Percentiles rank a stretch among this genome's conserved stretches.
Evolutionary conservation across 148 eudicot genomes (phyloP).

Genomic region (Oxyria digyna): DNA sequence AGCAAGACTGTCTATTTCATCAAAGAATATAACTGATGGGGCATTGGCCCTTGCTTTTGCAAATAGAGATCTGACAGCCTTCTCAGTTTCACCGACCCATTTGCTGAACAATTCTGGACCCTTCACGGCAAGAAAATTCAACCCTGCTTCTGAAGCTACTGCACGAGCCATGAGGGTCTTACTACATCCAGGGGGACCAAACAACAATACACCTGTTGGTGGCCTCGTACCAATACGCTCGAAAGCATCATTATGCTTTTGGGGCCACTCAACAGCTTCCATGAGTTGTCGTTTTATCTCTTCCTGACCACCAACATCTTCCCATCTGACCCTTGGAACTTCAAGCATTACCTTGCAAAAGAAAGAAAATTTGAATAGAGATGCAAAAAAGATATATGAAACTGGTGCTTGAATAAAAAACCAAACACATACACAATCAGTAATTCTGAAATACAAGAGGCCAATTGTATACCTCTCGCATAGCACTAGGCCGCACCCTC

Average conservation of each 20-base stretch:
- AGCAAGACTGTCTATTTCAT: constrained; percentile 96
- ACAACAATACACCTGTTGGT: constrained; percentile 81
- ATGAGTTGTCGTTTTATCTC: constrained; percentile 81
- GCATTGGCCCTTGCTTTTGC: constrained; percentile 94
- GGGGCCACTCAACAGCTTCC: constrained; percentile 98
- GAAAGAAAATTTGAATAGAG: constrained; percentile 4
- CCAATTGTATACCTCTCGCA: constrained; percentile 77
- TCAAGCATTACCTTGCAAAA: constrained; percentile 62
- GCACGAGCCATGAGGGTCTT: constrained; percentile 98
- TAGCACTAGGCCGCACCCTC: constrained; percentile 87
- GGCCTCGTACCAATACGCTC: constrained; percentile 75
- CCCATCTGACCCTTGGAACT: constrained; percentile 87
- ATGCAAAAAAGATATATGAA: not conserved
- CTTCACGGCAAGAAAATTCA: constrained; percentile 90
- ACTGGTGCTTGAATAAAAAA: not conserved
- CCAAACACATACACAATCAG: not conserved
- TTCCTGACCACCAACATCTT: constrained; percentile 90
- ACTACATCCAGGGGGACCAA: constrained; percentile 99
- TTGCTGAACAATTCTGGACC: constrained; percentile 97
- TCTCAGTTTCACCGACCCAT: constrained; percentile 99
- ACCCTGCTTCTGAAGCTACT: constrained; percentile 88
- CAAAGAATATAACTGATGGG: constrained; percentile 89
- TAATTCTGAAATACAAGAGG: constrained; percentile 2
- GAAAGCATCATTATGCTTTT: constrained; percentile 75
- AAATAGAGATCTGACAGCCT: constrained; percentile 77